Evolutionary conservation across 495 filamentous ascomycete genomes (phyloP).

Genomic region (Penicillium bovifimosum): DNA sequence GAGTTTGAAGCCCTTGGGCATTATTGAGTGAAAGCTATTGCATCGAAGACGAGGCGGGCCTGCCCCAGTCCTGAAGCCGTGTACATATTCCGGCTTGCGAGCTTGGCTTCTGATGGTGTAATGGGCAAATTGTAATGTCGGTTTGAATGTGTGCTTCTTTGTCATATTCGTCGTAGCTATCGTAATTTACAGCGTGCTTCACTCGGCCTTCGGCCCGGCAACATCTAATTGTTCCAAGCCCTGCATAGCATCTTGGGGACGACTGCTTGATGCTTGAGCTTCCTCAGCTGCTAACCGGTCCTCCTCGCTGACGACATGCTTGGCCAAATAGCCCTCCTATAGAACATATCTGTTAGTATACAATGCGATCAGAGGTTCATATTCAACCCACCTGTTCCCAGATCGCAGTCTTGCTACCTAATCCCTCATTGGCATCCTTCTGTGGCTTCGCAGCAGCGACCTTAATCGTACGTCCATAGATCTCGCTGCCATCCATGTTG

Average conservation of each 20-base stretch:
- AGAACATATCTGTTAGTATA: constrained; percentile 14
- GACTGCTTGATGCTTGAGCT: constrained; percentile 45
- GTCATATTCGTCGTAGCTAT: constrained; percentile 24
- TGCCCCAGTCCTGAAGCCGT: constrained; percentile 28
- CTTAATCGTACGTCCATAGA: constrained; percentile 90
- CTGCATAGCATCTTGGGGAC: constrained; percentile 85
- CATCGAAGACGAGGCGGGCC: constrained; percentile 21
- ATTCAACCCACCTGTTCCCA: constrained; percentile 82
- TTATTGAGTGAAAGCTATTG: constrained; percentile 13
- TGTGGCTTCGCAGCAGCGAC: constrained; percentile 89
- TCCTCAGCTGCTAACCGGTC: constrained; percentile 62
- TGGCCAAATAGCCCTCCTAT: constrained; percentile 89
- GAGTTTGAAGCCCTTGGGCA: constrained; percentile 20
- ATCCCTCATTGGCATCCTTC: constrained; percentile 77
- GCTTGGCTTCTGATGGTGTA: constrained; percentile 25
- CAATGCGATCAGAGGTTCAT: constrained; percentile 12
- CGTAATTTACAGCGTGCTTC: constrained; percentile 24
- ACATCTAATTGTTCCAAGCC: constrained; percentile 89
- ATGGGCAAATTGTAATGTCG: constrained; percentile 31
- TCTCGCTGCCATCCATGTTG: constrained; percentile 96
- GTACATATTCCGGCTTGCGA: constrained; percentile 40
- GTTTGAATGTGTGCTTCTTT: constrained; percentile 9
- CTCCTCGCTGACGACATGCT: constrained; percentile 86
- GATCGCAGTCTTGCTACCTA: constrained; percentile 91
- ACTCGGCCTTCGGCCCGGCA: constrained; percentile 82